A percentile compares a stretch with the other conserved stretches of the same genome.
These are phyloP conservation scores for Nemania abortiva DNA, from an alignment of 2,329 filamentous ascomycete genomes.

Conservation along the genomic window DNA sequence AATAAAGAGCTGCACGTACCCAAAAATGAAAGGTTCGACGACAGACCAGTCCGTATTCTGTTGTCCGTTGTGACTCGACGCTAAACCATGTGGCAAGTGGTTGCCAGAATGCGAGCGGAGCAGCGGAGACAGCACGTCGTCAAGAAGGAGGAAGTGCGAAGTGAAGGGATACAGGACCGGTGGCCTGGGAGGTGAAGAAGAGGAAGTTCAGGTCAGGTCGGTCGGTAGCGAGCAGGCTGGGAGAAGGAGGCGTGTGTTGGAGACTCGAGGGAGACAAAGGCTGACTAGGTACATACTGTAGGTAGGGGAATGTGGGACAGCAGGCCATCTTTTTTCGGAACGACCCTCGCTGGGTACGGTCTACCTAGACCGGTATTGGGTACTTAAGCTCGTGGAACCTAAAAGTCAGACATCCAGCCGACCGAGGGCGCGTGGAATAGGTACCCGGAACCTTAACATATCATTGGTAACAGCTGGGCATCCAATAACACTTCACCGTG, in stretches of 20 bases:
- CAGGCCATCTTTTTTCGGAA: slow-evolving; percentile 20
- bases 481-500: slow-evolving; percentile 13
- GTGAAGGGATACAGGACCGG: slow-evolving; percentile 38
- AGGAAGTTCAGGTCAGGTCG: slow-evolving; percentile 25
- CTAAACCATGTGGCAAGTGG: slow-evolving; percentile 24
- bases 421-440: neutral
- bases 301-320: slow-evolving; percentile 13
- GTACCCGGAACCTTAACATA: slow-evolving; percentile 6
- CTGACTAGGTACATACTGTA: neutral
- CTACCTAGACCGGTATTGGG: neutral
- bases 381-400: neutral
- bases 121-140: slow-evolving; percentile 30
- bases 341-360: neutral
- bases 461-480: slow-evolving; percentile 1
- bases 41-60: slow-evolving; percentile 41
- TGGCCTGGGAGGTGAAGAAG: slow-evolving; percentile 33
- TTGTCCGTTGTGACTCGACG: slow-evolving; percentile 32
- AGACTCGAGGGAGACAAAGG: slow-evolving; percentile 29
- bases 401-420: neutral
- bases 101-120: slow-evolving; percentile 14
- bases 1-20: slow-evolving; percentile 29
- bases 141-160: slow-evolving; percentile 28
- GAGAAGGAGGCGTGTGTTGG: slow-evolving; percentile 14
- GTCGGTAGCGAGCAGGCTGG: slow-evolving; percentile 15
- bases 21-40: slow-evolving; percentile 37